Conservation (phyloP, 1,284 basidiomycete genomes). For the Trametes polyzona region DNA sequence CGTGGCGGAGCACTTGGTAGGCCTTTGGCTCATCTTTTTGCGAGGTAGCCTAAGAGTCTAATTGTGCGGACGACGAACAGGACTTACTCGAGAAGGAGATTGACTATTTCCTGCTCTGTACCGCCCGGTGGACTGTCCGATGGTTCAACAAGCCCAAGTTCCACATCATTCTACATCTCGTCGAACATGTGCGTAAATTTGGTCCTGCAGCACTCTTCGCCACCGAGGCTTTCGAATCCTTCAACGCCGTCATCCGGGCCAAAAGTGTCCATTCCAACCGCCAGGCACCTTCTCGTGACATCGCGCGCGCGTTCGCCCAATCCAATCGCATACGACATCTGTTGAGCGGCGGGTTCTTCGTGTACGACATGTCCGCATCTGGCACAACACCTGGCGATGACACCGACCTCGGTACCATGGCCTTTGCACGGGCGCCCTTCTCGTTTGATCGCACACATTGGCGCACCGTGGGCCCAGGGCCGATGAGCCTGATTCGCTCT, state of each 20-base stretch:
- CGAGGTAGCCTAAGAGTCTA: too few species aligned
- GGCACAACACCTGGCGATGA: too few species aligned
- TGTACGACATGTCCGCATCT: constrained; percentile 16
- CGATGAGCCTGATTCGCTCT: too few species aligned
- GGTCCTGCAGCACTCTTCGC: constrained; percentile 34
- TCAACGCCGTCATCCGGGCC: constrained; percentile 47
- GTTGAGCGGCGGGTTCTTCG: constrained; percentile 34
- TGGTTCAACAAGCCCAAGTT: constrained; percentile 40
- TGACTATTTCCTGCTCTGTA: constrained; percentile 36
- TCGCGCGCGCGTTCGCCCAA: constrained; percentile 41
- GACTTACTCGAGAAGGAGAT: constrained; percentile 47
- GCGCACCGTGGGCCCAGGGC: too few species aligned
- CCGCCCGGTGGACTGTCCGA: background rate
- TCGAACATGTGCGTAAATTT: constrained; percentile 29
- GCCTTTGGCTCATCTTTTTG: too few species aligned
- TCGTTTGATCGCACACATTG: too few species aligned
- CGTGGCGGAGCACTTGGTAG: constrained; percentile 26
- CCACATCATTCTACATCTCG: constrained; percentile 34
- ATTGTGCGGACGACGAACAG: too few species aligned
- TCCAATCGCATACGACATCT: constrained; percentile 42
- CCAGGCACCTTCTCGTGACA: constrained; percentile 47
- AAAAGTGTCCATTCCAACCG: constrained; percentile 48
- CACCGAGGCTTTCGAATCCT: constrained; percentile 51
- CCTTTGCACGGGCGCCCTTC: too few species aligned
- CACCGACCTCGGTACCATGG: background rate